These are phyloP conservation scores for Larix kaempferi DNA, from an alignment of 75 land plant species.

Conservation along the genomic window DNA sequence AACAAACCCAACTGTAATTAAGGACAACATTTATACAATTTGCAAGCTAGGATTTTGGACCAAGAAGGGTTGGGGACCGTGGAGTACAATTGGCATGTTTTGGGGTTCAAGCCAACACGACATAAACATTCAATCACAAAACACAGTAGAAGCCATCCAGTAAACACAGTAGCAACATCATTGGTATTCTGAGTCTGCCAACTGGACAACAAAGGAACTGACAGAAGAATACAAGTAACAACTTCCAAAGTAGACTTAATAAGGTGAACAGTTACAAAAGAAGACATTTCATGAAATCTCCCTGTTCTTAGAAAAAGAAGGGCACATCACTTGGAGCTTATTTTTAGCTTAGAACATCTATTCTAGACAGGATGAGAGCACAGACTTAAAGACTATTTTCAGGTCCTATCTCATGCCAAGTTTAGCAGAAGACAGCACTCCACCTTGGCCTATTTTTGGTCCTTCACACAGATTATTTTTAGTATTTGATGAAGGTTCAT, in stretches of 20 bases:
- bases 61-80: neutral
- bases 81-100: neutral
- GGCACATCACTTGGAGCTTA: no score
- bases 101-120: neutral
- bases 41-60: neutral
- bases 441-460: no score
- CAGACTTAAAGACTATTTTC: no score
- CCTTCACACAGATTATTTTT: no score
- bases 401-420: no score
- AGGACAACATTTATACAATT: neutral
- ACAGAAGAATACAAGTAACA: neutral
- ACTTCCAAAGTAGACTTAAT: neutral
- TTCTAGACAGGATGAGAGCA: no score
- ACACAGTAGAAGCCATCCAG: neutral
- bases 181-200: neutral
- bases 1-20: neutral
- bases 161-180: neutral
- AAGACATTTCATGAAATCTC: neutral
- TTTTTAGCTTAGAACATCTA: no score
- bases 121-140: neutral
- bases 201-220: neutral
- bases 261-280: neutral
- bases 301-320: no score
- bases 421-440: no score
- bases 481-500: no score